phyloP scores from a whole-genome alignment of 2,329 filamentous ascomycete genomes.

The Cladorrhinum sp. region DNA sequence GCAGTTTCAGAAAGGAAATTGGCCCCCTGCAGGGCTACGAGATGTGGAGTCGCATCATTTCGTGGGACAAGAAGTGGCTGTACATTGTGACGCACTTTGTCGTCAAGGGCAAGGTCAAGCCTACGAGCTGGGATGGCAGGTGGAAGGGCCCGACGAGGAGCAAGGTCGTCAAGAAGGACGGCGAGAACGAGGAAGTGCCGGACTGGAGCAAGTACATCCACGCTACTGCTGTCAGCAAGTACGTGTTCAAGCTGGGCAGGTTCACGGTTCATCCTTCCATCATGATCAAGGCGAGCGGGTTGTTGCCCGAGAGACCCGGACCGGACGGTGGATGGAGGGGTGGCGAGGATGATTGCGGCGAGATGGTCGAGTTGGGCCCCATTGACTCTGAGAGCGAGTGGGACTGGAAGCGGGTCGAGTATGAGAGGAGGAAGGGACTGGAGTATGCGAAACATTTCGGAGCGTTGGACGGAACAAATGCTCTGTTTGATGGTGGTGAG shows the following conservation, averaged over 20 bases:
- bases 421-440: conserved; percentile 53
- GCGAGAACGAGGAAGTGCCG: conserved; percentile 33
- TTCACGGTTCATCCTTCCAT: conserved; percentile 81
- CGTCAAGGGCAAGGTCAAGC: conserved; percentile 56
- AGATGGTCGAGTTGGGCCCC: conserved; percentile 38
- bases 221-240: conserved; percentile 73
- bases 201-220: conserved; percentile 63
- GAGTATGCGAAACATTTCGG: conserved; percentile 55
- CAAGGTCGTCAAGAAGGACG: conserved; percentile 12
- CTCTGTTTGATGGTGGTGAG: conserved; percentile 53
- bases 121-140: conserved; percentile 51
- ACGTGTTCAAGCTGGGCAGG: conserved; percentile 77
- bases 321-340: conserved; percentile 54
- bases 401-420: conserved; percentile 59
- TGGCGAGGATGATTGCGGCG: conserved; percentile 42
- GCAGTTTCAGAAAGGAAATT: conserved; percentile 72
- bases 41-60: conserved; percentile 67
- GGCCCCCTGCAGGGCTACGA: conserved; percentile 67
- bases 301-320: conserved; percentile 68
- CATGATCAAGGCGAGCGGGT: conserved; percentile 65
- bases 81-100: conserved; percentile 75
- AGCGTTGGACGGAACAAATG: conserved; percentile 52
- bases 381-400: conserved; percentile 41
- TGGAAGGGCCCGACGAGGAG: conserved; percentile 35
- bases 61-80: conserved; percentile 80